Evolutionary conservation across 768 basidiomycete genomes (phyloP), one percentile per base, ranked within the genome.

Genomic region (Termitomyces sp.): DNA sequence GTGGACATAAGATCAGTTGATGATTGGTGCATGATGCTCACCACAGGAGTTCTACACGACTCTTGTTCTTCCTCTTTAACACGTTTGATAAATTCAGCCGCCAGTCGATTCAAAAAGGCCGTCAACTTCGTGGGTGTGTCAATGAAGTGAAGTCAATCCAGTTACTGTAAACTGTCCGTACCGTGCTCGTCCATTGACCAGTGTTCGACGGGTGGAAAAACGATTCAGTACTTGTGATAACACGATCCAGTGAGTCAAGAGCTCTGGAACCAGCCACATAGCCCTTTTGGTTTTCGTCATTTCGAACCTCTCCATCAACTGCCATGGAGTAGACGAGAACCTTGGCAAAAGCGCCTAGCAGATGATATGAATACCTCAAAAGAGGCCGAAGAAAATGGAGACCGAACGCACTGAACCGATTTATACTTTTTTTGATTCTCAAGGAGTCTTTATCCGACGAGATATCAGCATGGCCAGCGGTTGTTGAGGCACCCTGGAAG

Each of bases 121-220:
- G 84, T 85, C 46, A 88, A 71, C 85, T 88, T 46, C n/a, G n/a
- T 35, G 48, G 48, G 23, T 39, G 22, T 32, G 25, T 56, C 58
- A 60, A 43, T 52, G 49, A 56, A 27, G 45, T 3, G 46, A 48
- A 40, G n/a, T 33, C 45, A 36, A 51, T 12, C 27, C 18, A 39
- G 38, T n/a, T n/a, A n/a, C n/a, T 11, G 38, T 27, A 55, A 23
- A 15, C 4, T 39, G 22, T n/a, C 66, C 78, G 56, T 60, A 88
- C 85, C 56, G 74, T 66, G 52, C 80, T 66, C 4, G 91, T 88
- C 91, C 94, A 97, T 29, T 79, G 73, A 3, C 95, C 95, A 29
- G 86, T 85, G 66, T 97, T 97, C 3, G 91, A 91, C 1, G 96
- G 96, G 68, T 98, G 96, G 72, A 98, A 98, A 76, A 89, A 96